phyloP scores from a whole-genome alignment of 257 asterid genomes.

The Paulownia fortunei region DNA sequence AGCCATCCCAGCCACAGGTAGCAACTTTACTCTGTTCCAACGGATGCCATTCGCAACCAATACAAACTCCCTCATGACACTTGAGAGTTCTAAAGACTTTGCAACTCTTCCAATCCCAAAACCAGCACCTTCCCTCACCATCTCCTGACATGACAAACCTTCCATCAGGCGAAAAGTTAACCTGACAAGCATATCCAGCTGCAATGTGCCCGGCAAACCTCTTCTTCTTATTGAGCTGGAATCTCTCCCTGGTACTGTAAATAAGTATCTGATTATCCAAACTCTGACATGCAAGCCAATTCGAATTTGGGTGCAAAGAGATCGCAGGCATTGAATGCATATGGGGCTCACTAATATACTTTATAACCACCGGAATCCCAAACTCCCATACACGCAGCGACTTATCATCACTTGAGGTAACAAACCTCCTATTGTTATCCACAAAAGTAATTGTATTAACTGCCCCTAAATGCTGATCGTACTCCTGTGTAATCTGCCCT shows the following conservation, averaged over 20 bases:
- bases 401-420: slow-evolving; percentile 96
- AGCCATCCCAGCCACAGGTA: slow-evolving; percentile 99
- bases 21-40: slow-evolving; percentile 99
- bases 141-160: slow-evolving; percentile 97
- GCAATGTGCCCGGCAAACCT: slow-evolving; percentile 95
- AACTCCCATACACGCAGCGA: slow-evolving; percentile 97
- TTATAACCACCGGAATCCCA: slow-evolving; percentile 97
- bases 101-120: slow-evolving; percentile 99
- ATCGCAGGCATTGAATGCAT: slow-evolving; percentile 99
- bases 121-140: slow-evolving; percentile 99
- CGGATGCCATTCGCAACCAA: slow-evolving; percentile 96
- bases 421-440: slow-evolving; percentile 95
- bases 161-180: slow-evolving; percentile 98
- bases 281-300: slow-evolving; percentile 99
- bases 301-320: slow-evolving; percentile 83
- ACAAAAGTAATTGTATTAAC: slow-evolving; percentile 96
- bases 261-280: slow-evolving; percentile 98
- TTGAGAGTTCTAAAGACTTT: slow-evolving; percentile 91
- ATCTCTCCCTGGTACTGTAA: slow-evolving; percentile 91
- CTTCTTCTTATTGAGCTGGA: slow-evolving; percentile 97
- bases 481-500: slow-evolving; percentile 97
- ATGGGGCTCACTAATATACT: slow-evolving; percentile 97
- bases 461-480: slow-evolving; percentile 99
- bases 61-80: slow-evolving; percentile 97
- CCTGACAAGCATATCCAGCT: slow-evolving; percentile 99